These are phyloP conservation scores for Erythrophleum fordii DNA, from an alignment of 306 rosid species.

Conservation along the genomic window DNA sequence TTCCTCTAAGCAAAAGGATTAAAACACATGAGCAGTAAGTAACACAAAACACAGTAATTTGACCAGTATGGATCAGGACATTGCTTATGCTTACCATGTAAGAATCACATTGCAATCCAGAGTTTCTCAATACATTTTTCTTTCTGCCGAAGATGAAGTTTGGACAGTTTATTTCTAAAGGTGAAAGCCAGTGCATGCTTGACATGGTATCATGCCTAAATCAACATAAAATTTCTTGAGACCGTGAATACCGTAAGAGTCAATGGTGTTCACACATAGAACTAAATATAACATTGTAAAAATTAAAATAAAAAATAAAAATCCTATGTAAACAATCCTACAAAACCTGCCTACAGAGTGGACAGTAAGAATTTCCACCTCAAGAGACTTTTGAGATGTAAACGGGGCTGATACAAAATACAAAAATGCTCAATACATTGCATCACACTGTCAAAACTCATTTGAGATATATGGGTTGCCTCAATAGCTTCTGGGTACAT, in stretches of 20 bases:
- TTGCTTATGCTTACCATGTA: background rate
- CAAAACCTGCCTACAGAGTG: slow-evolving; percentile 36
- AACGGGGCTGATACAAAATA: slow-evolving; percentile 33
- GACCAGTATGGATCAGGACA: background rate
- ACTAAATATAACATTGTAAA: slow-evolving; percentile 25
- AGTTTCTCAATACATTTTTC: background rate
- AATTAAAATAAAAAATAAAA: background rate
- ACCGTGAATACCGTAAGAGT: slow-evolving; percentile 18
- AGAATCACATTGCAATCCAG: background rate
- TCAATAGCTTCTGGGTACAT: background rate
- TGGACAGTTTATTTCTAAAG: slow-evolving; percentile 18
- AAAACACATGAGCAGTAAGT: background rate
- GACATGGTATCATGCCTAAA: background rate
- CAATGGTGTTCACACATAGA: slow-evolving; percentile 22
- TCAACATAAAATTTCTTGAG: slow-evolving; percentile 14
- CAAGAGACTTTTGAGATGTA: slow-evolving; percentile 31
- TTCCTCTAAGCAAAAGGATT: background rate
- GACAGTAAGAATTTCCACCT: slow-evolving; percentile 32
- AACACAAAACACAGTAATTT: background rate
- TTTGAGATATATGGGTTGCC: slow-evolving; percentile 6
- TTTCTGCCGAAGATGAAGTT: slow-evolving; percentile 15
- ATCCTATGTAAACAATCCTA: slow-evolving; percentile 37
- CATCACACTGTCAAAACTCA: slow-evolving; percentile 30
- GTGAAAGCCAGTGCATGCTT: background rate
- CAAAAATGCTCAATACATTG: slow-evolving; percentile 33